These are phyloP conservation scores for Colletotrichum sp. DNA, from an alignment of 2,329 filamentous ascomycete species.

Conservation along the genomic window DNA sequence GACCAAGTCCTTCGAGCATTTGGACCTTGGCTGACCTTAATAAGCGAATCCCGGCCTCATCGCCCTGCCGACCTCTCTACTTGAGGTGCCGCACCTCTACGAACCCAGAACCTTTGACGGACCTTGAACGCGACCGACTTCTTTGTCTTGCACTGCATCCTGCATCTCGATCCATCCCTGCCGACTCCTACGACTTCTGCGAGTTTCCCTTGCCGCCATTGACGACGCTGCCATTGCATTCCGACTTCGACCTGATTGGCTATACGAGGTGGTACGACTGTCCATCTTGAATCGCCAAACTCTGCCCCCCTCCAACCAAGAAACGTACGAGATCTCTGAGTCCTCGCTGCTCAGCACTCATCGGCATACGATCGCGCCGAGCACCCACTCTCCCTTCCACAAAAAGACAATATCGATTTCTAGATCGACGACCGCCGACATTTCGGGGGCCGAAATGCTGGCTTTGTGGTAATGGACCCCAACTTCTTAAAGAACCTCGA, in stretches of 20 bases:
- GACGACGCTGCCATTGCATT: neutral
- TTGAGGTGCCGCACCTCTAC: neutral
- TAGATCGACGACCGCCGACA: constrained; percentile 23
- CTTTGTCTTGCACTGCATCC: neutral
- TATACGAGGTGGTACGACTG: constrained; percentile 12
- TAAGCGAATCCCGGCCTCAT: neutral
- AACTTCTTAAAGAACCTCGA: constrained; percentile 41
- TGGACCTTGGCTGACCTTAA: constrained; percentile 2
- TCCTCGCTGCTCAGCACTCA: neutral
- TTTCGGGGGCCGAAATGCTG: constrained; percentile 40
- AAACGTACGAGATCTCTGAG: neutral
- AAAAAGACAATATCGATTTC: constrained; percentile 3
- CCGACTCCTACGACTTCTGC: neutral
- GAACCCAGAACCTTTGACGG: neutral
- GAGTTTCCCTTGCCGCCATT: neutral
- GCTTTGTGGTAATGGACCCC: constrained; percentile 37
- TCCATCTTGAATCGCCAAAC: neutral
- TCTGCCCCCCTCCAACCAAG: neutral
- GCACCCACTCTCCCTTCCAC: neutral
- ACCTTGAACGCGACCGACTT: neutral
- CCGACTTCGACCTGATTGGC: neutral
- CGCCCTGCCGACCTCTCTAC: neutral
- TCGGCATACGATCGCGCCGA: neutral
- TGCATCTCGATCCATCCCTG: neutral
- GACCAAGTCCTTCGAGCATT: neutral